A percentile compares a stretch with the other conserved stretches of the same genome.
phyloP scores from a whole-genome alignment of 2,329 filamentous ascomycete genomes.

The Diaporthe citriasiana region DNA sequence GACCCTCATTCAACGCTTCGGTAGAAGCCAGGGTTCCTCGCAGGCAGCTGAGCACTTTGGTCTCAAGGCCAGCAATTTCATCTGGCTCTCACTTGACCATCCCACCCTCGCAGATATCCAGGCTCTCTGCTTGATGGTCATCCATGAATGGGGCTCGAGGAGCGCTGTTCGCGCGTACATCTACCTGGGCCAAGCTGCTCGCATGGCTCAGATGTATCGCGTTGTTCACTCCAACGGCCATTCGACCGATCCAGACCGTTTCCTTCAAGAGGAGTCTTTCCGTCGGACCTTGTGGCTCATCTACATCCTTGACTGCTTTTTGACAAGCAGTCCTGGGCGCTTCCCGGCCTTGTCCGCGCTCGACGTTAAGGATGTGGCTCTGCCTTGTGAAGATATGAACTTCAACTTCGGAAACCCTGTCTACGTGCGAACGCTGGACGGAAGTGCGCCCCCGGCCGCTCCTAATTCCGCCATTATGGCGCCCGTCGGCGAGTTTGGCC shows the following conservation, averaged over 20 bases:
- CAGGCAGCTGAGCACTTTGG: slow-evolving; percentile 72
- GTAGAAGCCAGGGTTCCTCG: slow-evolving; percentile 62
- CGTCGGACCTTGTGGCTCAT: slow-evolving; percentile 74
- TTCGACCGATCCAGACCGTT: slow-evolving; percentile 67
- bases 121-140: slow-evolving; percentile 71
- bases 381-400: slow-evolving; percentile 73
- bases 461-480: slow-evolving; percentile 56
- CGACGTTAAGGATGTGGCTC: slow-evolving; percentile 68
- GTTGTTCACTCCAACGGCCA: slow-evolving; percentile 69
- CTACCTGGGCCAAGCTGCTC: slow-evolving; percentile 73
- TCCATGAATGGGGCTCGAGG: slow-evolving; percentile 74
- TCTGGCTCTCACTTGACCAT: slow-evolving; percentile 71
- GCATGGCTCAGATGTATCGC: slow-evolving; percentile 75
- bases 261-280: slow-evolving; percentile 73
- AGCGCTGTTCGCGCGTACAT: slow-evolving; percentile 75
- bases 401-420: slow-evolving; percentile 74
- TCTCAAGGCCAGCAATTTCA: slow-evolving; percentile 68
- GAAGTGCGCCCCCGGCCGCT: slow-evolving; percentile 54
- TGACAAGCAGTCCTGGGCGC: slow-evolving; percentile 73
- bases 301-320: slow-evolving; percentile 73
- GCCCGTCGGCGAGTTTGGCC: slow-evolving; percentile 73
- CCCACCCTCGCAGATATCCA: slow-evolving; percentile 73
- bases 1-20: slow-evolving; percentile 70
- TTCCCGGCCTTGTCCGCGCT: slow-evolving; percentile 68
- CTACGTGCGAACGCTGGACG: slow-evolving; percentile 69